Conservation (phyloP, 345 rosid genomes). For the Salix dunnii region DNA sequence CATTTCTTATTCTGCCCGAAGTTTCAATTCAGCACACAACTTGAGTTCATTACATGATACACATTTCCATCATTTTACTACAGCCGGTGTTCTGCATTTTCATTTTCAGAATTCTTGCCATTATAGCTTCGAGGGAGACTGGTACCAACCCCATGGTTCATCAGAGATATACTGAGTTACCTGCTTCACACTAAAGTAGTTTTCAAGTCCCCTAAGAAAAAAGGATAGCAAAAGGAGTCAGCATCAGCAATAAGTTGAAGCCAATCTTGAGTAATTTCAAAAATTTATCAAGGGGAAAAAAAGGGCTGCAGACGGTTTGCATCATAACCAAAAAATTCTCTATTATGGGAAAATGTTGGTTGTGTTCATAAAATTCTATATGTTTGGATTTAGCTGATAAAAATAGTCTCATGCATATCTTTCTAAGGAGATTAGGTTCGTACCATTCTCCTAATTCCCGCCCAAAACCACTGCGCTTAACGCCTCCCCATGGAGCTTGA, state of each 20-base stretch:
- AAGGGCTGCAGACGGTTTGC: neutral
- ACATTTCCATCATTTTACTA: neutral
- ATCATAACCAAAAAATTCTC: neutral
- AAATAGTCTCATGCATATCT: neutral
- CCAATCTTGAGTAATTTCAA: neutral
- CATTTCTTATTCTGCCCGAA: neutral
- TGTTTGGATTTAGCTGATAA: neutral
- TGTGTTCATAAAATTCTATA: neutral
- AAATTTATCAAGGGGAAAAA: neutral
- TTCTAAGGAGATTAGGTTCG: constrained; percentile 10
- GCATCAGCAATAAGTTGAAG: neutral
- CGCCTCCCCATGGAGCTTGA: constrained; percentile 99
- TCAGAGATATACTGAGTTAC: constrained; percentile 65
- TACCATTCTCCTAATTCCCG: constrained; percentile 98
- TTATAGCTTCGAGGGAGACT: constrained; percentile 73
- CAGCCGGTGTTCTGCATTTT: neutral
- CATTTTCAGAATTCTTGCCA: neutral
- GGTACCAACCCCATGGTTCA: constrained; percentile 96
- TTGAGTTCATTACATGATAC: neutral
- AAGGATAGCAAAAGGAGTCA: neutral
- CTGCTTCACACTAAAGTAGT: constrained; percentile 90
- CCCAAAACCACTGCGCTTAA: constrained; percentile 95
- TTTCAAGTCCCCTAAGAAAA: constrained; percentile 77
- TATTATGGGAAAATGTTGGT: neutral
- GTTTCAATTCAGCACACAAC: neutral